A percentile compares a stretch with the other conserved stretches of the same genome.
phyloP scores from a whole-genome alignment of 495 filamentous ascomycete genomes.

The Aspergillus sclerotiicarbonarius region DNA sequence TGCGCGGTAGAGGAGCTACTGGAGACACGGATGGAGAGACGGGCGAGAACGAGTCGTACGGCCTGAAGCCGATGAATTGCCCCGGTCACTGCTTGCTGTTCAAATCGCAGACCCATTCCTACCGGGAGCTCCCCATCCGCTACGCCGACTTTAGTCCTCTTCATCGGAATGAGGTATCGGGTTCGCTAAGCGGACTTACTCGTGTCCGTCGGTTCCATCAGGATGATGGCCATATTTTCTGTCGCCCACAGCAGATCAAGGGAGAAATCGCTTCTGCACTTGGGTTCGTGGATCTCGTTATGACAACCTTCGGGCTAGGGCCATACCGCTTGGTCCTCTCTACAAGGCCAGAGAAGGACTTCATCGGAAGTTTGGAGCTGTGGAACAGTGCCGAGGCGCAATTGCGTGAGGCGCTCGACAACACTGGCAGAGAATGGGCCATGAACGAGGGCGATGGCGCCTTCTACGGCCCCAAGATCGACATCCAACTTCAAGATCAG shows the following conservation, averaged over 20 bases:
- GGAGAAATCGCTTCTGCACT: constrained; percentile 77
- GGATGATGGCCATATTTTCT: constrained; percentile 95
- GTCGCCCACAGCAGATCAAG: constrained; percentile 76
- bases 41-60: constrained; percentile 75
- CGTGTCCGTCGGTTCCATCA: constrained; percentile 92
- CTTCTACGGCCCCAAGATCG: constrained; percentile 95
- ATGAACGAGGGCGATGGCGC: constrained; percentile 82
- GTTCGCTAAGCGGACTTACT: constrained; percentile 81
- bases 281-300: constrained; percentile 76
- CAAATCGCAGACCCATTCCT: constrained; percentile 65
- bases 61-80: constrained; percentile 96
- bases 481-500: constrained; percentile 78
- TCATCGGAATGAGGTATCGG: constrained; percentile 87
- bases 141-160: constrained; percentile 92
- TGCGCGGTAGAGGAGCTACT: constrained; percentile 60
- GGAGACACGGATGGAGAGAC: constrained; percentile 43
- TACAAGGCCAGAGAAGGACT: constrained; percentile 72
- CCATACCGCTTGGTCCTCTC: constrained; percentile 76
- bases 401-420: constrained; percentile 65
- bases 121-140: constrained; percentile 80
- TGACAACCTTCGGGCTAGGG: constrained; percentile 70
- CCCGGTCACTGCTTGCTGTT: constrained; percentile 93
- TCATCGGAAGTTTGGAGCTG: constrained; percentile 73
- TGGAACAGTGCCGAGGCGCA: constrained; percentile 81
- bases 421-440: constrained; percentile 63